These are phyloP conservation scores for Euryodendron excelsum DNA, from an alignment of 148 eudicot genomes.

Conservation along the genomic window DNA sequence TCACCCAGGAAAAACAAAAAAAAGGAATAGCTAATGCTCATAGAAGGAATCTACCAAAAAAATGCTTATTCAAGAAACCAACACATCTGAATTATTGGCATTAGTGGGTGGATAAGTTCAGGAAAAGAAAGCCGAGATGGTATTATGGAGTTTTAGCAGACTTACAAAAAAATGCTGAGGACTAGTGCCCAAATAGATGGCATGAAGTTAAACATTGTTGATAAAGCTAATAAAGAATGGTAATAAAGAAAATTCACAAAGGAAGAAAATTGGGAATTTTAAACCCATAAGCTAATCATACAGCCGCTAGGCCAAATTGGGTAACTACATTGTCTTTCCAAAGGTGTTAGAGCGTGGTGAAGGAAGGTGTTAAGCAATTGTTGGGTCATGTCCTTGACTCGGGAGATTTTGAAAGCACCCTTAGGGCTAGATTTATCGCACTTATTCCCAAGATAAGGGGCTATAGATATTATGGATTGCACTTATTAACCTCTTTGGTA, in stretches of 20 bases:
- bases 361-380: no score
- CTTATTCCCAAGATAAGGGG: background rate
- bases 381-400: background rate
- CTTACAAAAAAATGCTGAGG: background rate
- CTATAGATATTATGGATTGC: background rate
- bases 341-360: background rate
- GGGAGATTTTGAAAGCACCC: background rate
- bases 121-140: background rate
- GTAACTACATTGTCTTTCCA: background rate
- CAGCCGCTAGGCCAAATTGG: background rate
- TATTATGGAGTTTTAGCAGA: background rate
- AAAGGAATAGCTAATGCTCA: background rate
- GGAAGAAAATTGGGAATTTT: background rate
- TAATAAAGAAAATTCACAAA: background rate
- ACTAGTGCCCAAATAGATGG: background rate
- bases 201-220: background rate
- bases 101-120: background rate
- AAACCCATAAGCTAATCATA: background rate
- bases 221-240: background rate
- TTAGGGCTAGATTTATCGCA: background rate
- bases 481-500: background rate
- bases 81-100: background rate
- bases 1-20: background rate
- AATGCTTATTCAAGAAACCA: background rate
- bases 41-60: background rate